phyloP scores from a whole-genome alignment of 2,329 filamentous ascomycete genomes.

The Aspergillus aculeatinus region DNA sequence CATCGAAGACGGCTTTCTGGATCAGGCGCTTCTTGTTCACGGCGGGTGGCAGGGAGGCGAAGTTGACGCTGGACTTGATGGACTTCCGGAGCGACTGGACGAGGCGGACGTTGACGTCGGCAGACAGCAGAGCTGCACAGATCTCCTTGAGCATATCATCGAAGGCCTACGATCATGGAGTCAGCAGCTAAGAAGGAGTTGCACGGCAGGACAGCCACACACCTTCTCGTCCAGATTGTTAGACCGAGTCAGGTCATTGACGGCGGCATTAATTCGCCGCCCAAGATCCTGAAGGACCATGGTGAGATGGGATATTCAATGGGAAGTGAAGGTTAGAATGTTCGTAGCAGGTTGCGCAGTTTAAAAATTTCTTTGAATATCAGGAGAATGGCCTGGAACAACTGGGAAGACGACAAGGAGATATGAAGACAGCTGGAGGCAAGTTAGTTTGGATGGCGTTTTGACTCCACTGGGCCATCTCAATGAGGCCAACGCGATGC shows the following conservation, averaged over 20 bases:
- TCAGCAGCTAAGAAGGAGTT: not conserved
- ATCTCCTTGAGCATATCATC: slow-evolving; percentile 99
- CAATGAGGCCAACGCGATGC: slow-evolving; percentile 21
- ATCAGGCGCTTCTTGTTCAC: slow-evolving; percentile 99
- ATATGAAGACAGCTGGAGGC: slow-evolving; percentile 15
- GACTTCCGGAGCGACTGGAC: slow-evolving; percentile 89
- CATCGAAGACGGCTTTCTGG: slow-evolving; percentile 96
- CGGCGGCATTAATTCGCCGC: slow-evolving; percentile 95
- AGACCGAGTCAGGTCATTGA: slow-evolving; percentile 87
- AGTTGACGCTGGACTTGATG: slow-evolving; percentile 87
- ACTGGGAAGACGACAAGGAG: slow-evolving; percentile 22
- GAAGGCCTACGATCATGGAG: slow-evolving; percentile 66
- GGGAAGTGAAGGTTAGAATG: not conserved
- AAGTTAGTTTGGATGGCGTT: not conserved
- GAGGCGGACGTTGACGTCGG: slow-evolving; percentile 94
- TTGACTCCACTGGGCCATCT: slow-evolving; percentile 6
- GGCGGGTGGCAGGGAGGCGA: slow-evolving; percentile 84
- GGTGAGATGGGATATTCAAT: slow-evolving; percentile 15
- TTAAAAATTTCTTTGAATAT: too few relatives aligned
- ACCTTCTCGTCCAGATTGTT: slow-evolving; percentile 96
- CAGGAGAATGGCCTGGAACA: not conserved
- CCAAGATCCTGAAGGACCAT: slow-evolving; percentile 99
- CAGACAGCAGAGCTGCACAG: slow-evolving; percentile 88
- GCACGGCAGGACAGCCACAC: slow-evolving; percentile 15
- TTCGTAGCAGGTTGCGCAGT: not conserved